Percentiles rank a stretch among this genome's conserved stretches.
Conservation (phyloP, 2,329 filamentous ascomycete species). For the Ampelomyces quisqualis region DNA sequence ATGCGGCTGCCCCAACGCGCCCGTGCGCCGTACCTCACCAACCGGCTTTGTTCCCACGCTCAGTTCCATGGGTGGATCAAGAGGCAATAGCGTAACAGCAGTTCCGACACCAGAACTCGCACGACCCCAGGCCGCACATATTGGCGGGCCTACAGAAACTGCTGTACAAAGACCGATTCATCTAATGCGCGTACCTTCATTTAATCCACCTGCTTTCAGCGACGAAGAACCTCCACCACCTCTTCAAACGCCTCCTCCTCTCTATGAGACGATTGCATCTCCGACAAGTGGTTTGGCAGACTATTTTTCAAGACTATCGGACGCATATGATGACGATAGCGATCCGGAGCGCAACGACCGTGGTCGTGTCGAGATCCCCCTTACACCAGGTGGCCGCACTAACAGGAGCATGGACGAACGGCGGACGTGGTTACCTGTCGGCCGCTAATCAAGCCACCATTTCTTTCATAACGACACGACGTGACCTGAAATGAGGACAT, state of each 20-base stretch:
- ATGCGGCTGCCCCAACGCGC: slow-evolving; percentile 68
- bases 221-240: slow-evolving; percentile 75
- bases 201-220: slow-evolving; percentile 84
- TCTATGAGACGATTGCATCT: slow-evolving; percentile 78
- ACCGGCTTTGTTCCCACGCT: slow-evolving; percentile 57
- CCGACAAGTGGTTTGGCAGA: slow-evolving; percentile 72
- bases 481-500: too few relatives aligned
- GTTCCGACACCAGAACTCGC: slow-evolving; percentile 47
- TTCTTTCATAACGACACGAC: slow-evolving; percentile 36
- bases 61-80: slow-evolving; percentile 53
- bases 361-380: slow-evolving; percentile 57
- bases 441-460: slow-evolving; percentile 22
- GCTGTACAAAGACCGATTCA: slow-evolving; percentile 72
- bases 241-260: slow-evolving; percentile 76
- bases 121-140: slow-evolving; percentile 51
- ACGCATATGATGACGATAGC: slow-evolving; percentile 63
- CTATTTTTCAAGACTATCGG: slow-evolving; percentile 79
- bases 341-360: slow-evolving; percentile 47
- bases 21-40: slow-evolving; percentile 52
- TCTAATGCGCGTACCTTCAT: slow-evolving; percentile 77
- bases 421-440: slow-evolving; percentile 56
- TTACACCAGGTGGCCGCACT: slow-evolving; percentile 63
- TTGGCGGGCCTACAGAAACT: slow-evolving; percentile 49
- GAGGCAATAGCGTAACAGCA: slow-evolving; percentile 26
- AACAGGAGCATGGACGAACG: slow-evolving; percentile 66